A percentile compares a stretch with the other conserved stretches of the same genome.
phyloP scores from a whole-genome alignment of 495 filamentous ascomycete genomes.

The Platismatia glauca region DNA sequence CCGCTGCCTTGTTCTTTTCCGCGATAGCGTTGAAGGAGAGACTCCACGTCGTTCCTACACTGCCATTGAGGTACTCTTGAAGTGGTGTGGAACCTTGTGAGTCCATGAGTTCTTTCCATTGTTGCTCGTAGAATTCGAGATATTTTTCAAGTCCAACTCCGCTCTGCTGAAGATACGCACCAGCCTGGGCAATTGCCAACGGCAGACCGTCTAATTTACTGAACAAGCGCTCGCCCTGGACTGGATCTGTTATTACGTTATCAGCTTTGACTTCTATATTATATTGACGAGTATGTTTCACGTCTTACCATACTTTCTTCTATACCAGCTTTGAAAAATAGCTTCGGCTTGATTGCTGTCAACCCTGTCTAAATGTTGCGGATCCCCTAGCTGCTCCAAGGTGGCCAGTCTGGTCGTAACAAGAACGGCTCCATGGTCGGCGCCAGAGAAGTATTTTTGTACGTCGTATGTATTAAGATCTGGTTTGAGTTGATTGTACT shows the following conservation, averaged over 20 bases:
- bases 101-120: constrained; percentile 33
- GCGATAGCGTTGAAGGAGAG: not conserved
- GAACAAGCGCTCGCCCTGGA: not conserved
- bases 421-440: constrained; percentile 34
- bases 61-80: constrained; percentile 15
- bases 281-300: not conserved
- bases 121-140: constrained; percentile 33
- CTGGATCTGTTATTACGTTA: not conserved
- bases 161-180: constrained; percentile 34
- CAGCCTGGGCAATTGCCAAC: constrained; percentile 37
- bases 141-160: constrained; percentile 31
- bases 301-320: too few relatives aligned
- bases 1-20: too few relatives aligned
- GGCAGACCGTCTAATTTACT: constrained; percentile 34
- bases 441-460: constrained; percentile 28
- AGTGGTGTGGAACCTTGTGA: not conserved
- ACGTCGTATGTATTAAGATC: constrained; percentile 25
- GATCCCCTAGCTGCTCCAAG: constrained; percentile 15
- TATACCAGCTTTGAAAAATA: too few relatives aligned
- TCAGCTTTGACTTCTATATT: constrained; percentile 3
- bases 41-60: constrained; percentile 13
- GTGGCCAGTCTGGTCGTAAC: constrained; percentile 31
- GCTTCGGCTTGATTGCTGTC: too few relatives aligned
- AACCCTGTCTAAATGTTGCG: not conserved
- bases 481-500: too few relatives aligned